Percentiles rank a stretch among this genome's conserved stretches.
Evolutionary conservation across 306 rosid genomes (phyloP).

Genomic region (Citrullus amarus): DNA sequence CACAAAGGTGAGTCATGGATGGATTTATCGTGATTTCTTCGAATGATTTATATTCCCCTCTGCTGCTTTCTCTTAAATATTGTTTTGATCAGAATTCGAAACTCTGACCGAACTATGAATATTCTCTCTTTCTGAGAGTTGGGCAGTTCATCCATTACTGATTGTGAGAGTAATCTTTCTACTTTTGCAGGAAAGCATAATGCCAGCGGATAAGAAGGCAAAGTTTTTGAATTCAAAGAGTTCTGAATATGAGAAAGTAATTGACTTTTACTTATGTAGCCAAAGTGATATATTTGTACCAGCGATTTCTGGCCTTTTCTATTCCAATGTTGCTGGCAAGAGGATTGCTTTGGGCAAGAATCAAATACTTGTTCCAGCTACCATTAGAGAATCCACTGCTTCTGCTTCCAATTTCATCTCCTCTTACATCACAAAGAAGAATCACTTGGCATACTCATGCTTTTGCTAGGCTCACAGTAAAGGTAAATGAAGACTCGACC

Average conservation of each 20-base stretch:
- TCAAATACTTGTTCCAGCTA: constrained; percentile 71
- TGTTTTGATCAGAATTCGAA: not conserved
- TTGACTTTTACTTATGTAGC: constrained; percentile 66
- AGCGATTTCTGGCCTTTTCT: constrained; percentile 88
- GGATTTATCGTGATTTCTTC: not conserved
- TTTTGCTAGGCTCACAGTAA: constrained; percentile 35
- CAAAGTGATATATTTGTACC: constrained; percentile 79
- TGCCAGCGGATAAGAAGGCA: constrained; percentile 79
- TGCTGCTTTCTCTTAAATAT: not conserved
- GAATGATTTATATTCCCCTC: not conserved
- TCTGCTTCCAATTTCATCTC: constrained; percentile 61
- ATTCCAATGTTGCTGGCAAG: constrained; percentile 89
- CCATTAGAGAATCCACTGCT: constrained; percentile 46
- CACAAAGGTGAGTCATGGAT: constrained; percentile 45
- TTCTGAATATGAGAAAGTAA: constrained; percentile 76
- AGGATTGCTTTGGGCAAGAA: constrained; percentile 72
- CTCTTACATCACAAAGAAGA: constrained; percentile 72
- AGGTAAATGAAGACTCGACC: not conserved
- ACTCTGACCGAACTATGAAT: not conserved
- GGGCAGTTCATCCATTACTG: not conserved
- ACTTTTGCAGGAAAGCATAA: constrained; percentile 64
- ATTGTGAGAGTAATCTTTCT: no score
- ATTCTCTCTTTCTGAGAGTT: not conserved
- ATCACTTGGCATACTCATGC: constrained; percentile 93
- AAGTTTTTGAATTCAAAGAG: constrained; percentile 54